Conservation (phyloP, 176 grass and related monocot species). For the Carex kokanica region DNA sequence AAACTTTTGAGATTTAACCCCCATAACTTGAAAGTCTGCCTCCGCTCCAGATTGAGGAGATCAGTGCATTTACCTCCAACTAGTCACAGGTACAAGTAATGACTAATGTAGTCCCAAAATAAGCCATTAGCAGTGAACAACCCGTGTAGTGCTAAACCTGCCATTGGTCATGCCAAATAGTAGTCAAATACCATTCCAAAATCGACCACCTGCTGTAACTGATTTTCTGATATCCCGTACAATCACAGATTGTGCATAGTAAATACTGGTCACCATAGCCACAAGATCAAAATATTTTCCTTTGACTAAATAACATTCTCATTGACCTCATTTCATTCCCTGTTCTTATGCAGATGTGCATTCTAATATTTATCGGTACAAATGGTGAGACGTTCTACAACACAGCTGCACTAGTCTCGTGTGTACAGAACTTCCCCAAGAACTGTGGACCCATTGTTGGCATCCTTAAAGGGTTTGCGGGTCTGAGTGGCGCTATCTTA, state of each 20-base stretch:
- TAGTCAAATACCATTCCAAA: background rate
- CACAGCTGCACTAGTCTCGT: conserved; percentile 73
- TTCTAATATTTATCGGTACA: conserved; percentile 77
- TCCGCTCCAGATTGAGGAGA: background rate
- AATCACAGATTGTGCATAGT: background rate
- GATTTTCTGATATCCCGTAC: background rate
- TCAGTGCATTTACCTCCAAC: background rate
- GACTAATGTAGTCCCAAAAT: background rate
- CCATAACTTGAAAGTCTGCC: too few species aligned
- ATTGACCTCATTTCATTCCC: background rate
- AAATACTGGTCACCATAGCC: background rate
- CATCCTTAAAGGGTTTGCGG: conserved; percentile 85
- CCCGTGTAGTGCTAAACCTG: background rate
- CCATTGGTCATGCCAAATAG: too few species aligned
- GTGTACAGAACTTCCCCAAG: conserved; percentile 94
- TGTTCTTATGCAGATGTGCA: conserved; percentile 61
- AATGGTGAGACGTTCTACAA: conserved; percentile 93
- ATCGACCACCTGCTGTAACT: background rate
- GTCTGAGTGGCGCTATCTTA: conserved; percentile 78
- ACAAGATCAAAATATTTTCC: background rate
- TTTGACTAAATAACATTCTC: background rate
- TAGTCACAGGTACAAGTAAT: background rate
- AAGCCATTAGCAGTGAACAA: background rate
- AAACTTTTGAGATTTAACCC: too few species aligned
- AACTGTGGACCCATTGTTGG: conserved; percentile 79